Evolutionary conservation across 257 asterid species (phyloP), one percentile per base, ranked within the genome.

Genomic region (Rehmannia glutinosa): DNA sequence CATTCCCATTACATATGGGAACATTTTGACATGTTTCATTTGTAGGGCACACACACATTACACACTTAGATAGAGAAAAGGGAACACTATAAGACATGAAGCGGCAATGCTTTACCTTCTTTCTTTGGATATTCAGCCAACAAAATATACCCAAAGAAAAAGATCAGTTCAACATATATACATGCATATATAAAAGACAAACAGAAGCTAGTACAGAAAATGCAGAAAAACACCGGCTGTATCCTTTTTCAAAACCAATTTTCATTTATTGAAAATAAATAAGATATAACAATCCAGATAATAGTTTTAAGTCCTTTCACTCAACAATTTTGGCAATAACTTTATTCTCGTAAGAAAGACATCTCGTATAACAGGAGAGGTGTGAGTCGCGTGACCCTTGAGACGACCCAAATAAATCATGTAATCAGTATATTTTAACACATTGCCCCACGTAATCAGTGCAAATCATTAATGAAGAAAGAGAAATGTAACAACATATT

Each of bases 101-200:
- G 30, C 30, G 24, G 25, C 33, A 53, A 25, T 51, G 20, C 1
- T 27, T 46, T 35, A 16, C 41, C n/a, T 42, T 66, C 47, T 56
- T 35, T 25, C 56, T 25, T 10, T 45, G 52, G 47, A 55, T 46
- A 36, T 63, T 54, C 39, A 71, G 53, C 67, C 72, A 55, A 46
- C 68, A 47, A 64, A 15, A 53, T 21, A 50, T 21, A 21, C 45
- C 27, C n/a, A 23, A 62, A 21, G 17, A 13, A 16, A 71, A 2
- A 62, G 55, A 46, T 5, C 32, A 17, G 16, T 45, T 47, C 28
- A 23, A 11, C 23, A 45, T 38, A 62, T 17, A 20, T 50, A 53
- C 32, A 46, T 15, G 51, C 60, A 62, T 52, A 62, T 2, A 38
- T 6, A 36, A 19, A 52, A 52, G 36, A 52, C 35, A 5, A 52